phyloP scores from a whole-genome alignment of 2,329 filamentous ascomycete species.

The Fusarium sublunatum region DNA sequence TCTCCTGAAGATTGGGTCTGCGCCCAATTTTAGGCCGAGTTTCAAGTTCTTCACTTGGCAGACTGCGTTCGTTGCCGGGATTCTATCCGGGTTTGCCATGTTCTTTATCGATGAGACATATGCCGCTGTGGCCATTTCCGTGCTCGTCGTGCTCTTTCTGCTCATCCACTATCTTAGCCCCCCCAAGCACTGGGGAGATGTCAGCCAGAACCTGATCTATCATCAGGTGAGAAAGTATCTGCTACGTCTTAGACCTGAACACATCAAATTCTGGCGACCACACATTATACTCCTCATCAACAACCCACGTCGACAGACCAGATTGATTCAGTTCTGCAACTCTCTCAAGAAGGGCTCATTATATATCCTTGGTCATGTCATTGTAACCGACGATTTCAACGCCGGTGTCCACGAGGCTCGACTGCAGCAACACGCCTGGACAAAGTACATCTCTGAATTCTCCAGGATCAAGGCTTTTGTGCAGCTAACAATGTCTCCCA shows the following conservation, averaged over 20 bases:
- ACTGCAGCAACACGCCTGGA: conserved; percentile 83
- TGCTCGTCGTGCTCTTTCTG: conserved; percentile 81
- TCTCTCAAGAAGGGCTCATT: conserved; percentile 88
- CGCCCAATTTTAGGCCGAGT: conserved; percentile 87
- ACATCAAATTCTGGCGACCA: conserved; percentile 93
- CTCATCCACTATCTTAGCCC: conserved; percentile 87
- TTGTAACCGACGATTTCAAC: conserved; percentile 85
- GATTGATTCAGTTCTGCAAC: conserved; percentile 91
- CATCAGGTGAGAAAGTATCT: conserved; percentile 88
- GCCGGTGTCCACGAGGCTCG: conserved; percentile 83
- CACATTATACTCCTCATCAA: conserved; percentile 88
- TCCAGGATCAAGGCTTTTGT: conserved; percentile 91
- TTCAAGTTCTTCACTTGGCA: conserved; percentile 93
- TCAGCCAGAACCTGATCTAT: conserved; percentile 90
- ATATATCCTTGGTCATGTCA: conserved; percentile 88
- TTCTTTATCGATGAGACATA: conserved; percentile 89
- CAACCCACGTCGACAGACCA: conserved; percentile 82
- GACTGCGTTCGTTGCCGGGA: conserved; percentile 78
- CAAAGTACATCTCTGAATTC: conserved; percentile 83
- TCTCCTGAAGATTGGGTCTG: conserved; percentile 84
- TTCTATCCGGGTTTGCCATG: conserved; percentile 85
- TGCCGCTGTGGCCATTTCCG: conserved; percentile 77
- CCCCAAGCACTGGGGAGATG: conserved; percentile 90
- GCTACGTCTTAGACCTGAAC: conserved; percentile 83
- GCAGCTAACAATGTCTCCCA: conserved; percentile 84